phyloP scores from a whole-genome alignment of 306 rosid genomes.

The Malus fusca region DNA sequence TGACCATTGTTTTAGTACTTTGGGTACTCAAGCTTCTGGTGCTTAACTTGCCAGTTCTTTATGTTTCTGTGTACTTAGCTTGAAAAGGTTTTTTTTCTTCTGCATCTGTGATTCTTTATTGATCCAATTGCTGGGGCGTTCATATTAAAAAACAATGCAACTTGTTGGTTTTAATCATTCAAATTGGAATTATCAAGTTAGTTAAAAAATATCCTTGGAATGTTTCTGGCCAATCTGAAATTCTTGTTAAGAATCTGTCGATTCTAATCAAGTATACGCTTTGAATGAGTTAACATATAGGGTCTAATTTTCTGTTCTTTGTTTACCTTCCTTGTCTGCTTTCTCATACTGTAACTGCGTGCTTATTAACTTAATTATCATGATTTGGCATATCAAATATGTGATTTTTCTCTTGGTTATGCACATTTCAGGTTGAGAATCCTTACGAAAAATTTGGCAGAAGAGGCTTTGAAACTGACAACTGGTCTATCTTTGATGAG shows the following conservation, averaged over 20 bases:
- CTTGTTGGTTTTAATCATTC: not conserved
- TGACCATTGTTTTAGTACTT: not conserved
- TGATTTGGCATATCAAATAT: not conserved
- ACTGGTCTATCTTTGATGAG: slow-evolving; percentile 15
- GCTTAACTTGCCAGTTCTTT: not conserved
- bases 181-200: not conserved
- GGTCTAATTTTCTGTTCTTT: not conserved
- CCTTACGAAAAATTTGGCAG: slow-evolving; percentile 23
- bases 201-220: not conserved
- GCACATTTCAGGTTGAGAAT: slow-evolving; percentile 30
- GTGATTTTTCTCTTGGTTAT: slow-evolving; percentile 1
- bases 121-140: not conserved
- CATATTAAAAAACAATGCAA: not conserved
- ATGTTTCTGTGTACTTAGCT: not conserved
- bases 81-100: not conserved
- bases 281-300: not conserved
- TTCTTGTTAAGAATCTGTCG: not conserved
- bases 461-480: slow-evolving; percentile 11
- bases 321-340: not conserved
- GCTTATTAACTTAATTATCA: not conserved
- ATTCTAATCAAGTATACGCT: not conserved
- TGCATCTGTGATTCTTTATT: too few species aligned
- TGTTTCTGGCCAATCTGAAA: not conserved
- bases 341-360: not conserved
- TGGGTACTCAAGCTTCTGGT: not conserved